phyloP scores from a whole-genome alignment of 2,329 filamentous ascomycete species.

The Cordyceps javanica region DNA sequence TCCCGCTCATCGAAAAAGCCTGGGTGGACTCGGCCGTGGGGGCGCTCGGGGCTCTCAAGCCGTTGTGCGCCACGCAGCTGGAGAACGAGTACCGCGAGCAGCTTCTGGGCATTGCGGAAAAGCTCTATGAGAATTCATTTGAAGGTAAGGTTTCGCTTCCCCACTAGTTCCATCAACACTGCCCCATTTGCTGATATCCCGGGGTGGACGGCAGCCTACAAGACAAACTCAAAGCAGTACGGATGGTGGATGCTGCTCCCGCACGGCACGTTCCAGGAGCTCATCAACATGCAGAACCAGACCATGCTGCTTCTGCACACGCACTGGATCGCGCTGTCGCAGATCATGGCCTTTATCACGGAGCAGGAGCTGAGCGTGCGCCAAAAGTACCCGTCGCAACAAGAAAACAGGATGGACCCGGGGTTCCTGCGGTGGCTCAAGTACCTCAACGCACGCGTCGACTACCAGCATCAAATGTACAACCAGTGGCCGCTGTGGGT shows the following conservation, averaged over 20 bases:
- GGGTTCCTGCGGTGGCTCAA: constrained; percentile 46
- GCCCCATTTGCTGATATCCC: not conserved
- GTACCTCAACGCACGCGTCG: constrained; percentile 42
- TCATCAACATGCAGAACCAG: constrained; percentile 43
- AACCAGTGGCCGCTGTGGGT: constrained; percentile 52
- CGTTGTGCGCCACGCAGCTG: constrained; percentile 37
- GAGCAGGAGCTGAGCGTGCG: constrained; percentile 32
- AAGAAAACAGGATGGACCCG: constrained; percentile 27
- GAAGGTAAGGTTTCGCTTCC: constrained; percentile 35
- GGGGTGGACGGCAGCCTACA: constrained; percentile 45
- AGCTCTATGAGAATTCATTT: constrained; percentile 47
- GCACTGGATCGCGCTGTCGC: constrained; percentile 50
- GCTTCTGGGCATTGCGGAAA: constrained; percentile 41
- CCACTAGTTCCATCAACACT: not conserved
- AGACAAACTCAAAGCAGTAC: constrained; percentile 44
- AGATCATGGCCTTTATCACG: constrained; percentile 46
- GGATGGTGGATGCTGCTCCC: constrained; percentile 54
- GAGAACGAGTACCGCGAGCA: constrained; percentile 41
- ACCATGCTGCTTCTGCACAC: constrained; percentile 41
- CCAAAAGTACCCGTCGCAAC: constrained; percentile 22
- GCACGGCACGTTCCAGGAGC: constrained; percentile 43
- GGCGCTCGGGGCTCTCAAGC: constrained; percentile 35
- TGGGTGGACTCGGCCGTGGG: constrained; percentile 42
- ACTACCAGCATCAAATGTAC: constrained; percentile 36
- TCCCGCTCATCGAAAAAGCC: constrained; percentile 39